Base-by-base conservation (phyloP, 2,329 filamentous ascomycete genomes). In the Domatiomyces globalis region DNA sequence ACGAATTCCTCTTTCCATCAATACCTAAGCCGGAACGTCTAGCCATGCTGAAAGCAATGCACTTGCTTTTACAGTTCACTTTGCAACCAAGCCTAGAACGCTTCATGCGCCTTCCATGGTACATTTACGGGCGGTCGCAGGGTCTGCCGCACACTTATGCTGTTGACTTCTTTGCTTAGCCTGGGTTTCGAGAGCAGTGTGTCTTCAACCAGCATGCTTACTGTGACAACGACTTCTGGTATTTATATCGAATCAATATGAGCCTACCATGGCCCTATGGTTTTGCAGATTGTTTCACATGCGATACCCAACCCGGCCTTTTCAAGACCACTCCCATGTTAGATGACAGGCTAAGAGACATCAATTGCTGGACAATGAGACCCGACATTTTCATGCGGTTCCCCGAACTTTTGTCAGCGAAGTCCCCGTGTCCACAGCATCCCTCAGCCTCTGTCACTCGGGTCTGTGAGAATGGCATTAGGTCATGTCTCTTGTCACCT, bases 101-200 rank as follows among this genome's bases (percentile, higher is more conserved):
- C 9, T 56, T 56, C 29, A 39, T 49, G 12, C 54, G 54, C 25
- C 50, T 60, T 17, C 58, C 58, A 2, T 60, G 57, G 53, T 60
- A 57, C 45, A 33, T 7, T 10, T 51, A 55, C 46, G 52, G 54
- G 12, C 55, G 56, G 5, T 54, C 56, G 15, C 57, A 60, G 46
- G 48, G 52, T 10, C 54, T 60, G 18, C 54, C 57, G 5, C 56
- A 60, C 49, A 54, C 56, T 4, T 60, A 60, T 39, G 58, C 56
- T 1, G 59, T 57, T 18, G 57, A 60, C 46, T 60, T 51, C 46
- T 58, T 59, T 42, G 54, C 56, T 29, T 60, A 56, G 58, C 58
- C 58, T 12, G 58, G 58, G 18, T n/a, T 60, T 2, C 54, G 58
- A 17, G 57, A 60, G 45, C 56, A 55, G 18, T 60, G 59, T 39